Conservation (phyloP, 768 basidiomycete species). For the Naematelia aurantialba region DNA sequence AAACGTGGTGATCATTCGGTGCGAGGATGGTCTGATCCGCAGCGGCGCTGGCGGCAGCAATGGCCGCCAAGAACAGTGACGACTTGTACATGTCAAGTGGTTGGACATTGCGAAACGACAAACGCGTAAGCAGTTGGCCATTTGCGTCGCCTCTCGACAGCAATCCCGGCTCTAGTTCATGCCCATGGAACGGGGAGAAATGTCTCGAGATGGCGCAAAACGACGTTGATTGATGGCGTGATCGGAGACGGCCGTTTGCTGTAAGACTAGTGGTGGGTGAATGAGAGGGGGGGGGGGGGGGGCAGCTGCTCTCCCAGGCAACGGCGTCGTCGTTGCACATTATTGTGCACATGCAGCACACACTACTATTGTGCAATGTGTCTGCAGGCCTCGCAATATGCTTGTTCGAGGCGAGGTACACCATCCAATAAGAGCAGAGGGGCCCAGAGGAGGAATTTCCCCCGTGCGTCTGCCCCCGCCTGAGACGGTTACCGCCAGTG, state of each 20-base stretch:
- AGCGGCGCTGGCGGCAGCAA: background rate
- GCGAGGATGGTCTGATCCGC: background rate
- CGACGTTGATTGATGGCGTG: background rate
- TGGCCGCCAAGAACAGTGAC: background rate
- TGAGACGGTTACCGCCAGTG: background rate
- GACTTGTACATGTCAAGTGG: background rate
- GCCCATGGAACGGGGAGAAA: background rate
- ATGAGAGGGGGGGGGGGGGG: too few species aligned
- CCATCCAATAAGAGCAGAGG: background rate
- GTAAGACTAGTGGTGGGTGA: too few species aligned
- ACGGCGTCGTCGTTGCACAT: too few species aligned
- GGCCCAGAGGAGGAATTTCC: background rate
- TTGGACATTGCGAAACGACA: too few species aligned
- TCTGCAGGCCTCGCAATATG: too few species aligned
- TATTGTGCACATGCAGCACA: too few species aligned
- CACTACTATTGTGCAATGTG: background rate
- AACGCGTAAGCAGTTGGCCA: too few species aligned
- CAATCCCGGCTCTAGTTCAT: too few species aligned
- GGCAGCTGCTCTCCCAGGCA: too few species aligned
- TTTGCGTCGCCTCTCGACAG: too few species aligned
- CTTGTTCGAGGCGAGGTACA: background rate
- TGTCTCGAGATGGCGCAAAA: background rate
- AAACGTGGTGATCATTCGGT: conserved; percentile 5
- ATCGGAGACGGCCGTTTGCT: background rate
- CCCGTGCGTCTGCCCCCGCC: background rate